Percentiles rank a stretch among this genome's conserved stretches.
Evolutionary conservation across 2,329 filamentous ascomycete species (phyloP).

Genomic region (Beauveria pseudobassiana): DNA sequence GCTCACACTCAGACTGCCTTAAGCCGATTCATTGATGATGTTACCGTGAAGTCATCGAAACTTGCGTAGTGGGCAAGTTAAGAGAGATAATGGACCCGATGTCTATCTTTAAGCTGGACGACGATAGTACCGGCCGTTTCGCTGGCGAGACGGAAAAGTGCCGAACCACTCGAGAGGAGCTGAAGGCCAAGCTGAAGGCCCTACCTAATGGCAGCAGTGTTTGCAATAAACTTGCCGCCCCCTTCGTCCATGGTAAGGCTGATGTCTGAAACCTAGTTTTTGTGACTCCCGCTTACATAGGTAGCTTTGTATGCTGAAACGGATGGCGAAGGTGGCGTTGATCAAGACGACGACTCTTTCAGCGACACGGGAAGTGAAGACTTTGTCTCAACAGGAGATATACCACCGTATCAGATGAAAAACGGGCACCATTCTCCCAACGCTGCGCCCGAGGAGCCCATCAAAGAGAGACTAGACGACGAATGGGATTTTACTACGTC

Average conservation of each 20-base stretch:
- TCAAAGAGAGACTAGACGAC: no score
- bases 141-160: neutral
- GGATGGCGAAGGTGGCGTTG: no score
- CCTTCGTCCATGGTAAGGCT: neutral
- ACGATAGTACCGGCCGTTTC: neutral
- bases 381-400: no score
- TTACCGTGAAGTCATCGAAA: neutral
- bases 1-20: neutral
- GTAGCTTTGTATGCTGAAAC: no score
- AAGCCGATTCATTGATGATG: neutral
- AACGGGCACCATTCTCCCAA: no score
- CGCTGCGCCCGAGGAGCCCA: no score
- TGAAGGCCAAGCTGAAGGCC: neutral
- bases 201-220: neutral
- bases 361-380: no score
- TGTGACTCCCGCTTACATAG: no score
- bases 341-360: no score
- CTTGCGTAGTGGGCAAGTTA: neutral
- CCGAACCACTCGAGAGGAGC: neutral
- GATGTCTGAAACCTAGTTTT: no score
- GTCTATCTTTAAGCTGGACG: neutral
- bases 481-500: no score
- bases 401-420: no score
- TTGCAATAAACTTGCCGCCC: slow-evolving; percentile 6
- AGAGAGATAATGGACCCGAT: neutral